Percentiles rank a stretch among this genome's conserved stretches.
These are phyloP conservation scores for Martiniozyma asiatica DNA, from an alignment of 1,139 yeast genomes.

Conservation along the genomic window DNA sequence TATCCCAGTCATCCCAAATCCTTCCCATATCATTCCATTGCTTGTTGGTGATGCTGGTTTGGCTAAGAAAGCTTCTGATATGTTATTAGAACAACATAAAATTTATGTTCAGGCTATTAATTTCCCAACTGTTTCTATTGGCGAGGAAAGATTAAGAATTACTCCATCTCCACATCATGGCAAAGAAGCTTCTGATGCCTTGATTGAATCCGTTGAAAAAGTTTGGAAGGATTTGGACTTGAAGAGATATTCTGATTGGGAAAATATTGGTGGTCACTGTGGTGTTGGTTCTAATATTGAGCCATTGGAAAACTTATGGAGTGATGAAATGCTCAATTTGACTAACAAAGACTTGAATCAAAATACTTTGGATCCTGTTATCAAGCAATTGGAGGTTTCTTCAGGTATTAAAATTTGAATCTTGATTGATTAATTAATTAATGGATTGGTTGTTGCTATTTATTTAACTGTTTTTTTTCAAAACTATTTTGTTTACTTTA, in stretches of 20 bases:
- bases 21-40: slow-evolving; percentile 93
- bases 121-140: slow-evolving; percentile 95
- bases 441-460: neutral
- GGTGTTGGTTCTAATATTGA: slow-evolving; percentile 58
- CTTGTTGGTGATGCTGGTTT: slow-evolving; percentile 88
- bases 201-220: slow-evolving; percentile 67
- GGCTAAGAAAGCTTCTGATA: slow-evolving; percentile 85
- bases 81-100: slow-evolving; percentile 68
- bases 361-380: slow-evolving; percentile 50
- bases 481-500: neutral
- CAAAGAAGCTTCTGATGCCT: slow-evolving; percentile 59
- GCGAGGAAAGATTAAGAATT: slow-evolving; percentile 89
- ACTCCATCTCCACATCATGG: slow-evolving; percentile 98
- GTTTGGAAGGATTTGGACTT: slow-evolving; percentile 68
- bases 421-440: slow-evolving; percentile 1
- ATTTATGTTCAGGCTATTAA: slow-evolving; percentile 97
- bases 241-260: slow-evolving; percentile 74
- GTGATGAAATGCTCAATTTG: slow-evolving; percentile 60
- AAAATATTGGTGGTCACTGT: slow-evolving; percentile 67
- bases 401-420: slow-evolving; percentile 38
- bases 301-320: slow-evolving; percentile 58
- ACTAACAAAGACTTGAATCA: slow-evolving; percentile 51
- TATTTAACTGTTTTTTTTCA: neutral
- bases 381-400: slow-evolving; percentile 52
- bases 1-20: slow-evolving; percentile 93